A percentile compares a stretch with the other conserved stretches of the same genome.
Conservation (phyloP, 345 rosid species). For the Eucalyptus polybractea region DNA sequence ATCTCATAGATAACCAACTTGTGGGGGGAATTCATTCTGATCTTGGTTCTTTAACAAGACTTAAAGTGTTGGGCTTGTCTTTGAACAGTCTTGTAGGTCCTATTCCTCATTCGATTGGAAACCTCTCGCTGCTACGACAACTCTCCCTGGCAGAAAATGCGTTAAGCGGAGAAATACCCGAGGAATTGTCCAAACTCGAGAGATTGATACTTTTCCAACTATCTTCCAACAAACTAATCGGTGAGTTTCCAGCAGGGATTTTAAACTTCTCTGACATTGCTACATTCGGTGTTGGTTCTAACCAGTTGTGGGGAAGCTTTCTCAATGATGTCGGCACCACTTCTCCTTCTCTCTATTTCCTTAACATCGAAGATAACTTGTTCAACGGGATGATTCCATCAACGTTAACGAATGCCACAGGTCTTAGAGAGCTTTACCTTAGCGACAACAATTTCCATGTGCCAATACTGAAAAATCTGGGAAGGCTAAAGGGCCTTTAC, state of each 20-base stretch:
- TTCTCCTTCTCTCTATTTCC: fast-evolving
- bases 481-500: too few relatives aligned
- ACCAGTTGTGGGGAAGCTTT: too few relatives aligned
- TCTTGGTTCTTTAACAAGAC: not conserved
- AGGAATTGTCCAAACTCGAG: too few relatives aligned
- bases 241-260: too few relatives aligned
- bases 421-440: fast-evolving
- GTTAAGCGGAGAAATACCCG: too few relatives aligned
- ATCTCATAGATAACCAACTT: not conserved
- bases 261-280: too few relatives aligned
- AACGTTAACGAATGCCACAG: too few relatives aligned
- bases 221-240: too few relatives aligned
- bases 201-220: too few relatives aligned
- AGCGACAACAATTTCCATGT: fast-evolving
- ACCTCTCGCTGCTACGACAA: not conserved
- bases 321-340: too few relatives aligned
- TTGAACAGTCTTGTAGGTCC: fast-evolving
- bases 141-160: not conserved
- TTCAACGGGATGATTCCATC: too few relatives aligned
- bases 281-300: fast-evolving
- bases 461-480: too few relatives aligned
- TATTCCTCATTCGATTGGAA: not conserved
- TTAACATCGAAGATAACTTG: fast-evolving
- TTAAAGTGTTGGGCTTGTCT: fast-evolving
- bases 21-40: not conserved